These are phyloP conservation scores for Aspergillus fischeri DNA, from an alignment of 2,329 filamentous ascomycete genomes.

Conservation along the genomic window DNA sequence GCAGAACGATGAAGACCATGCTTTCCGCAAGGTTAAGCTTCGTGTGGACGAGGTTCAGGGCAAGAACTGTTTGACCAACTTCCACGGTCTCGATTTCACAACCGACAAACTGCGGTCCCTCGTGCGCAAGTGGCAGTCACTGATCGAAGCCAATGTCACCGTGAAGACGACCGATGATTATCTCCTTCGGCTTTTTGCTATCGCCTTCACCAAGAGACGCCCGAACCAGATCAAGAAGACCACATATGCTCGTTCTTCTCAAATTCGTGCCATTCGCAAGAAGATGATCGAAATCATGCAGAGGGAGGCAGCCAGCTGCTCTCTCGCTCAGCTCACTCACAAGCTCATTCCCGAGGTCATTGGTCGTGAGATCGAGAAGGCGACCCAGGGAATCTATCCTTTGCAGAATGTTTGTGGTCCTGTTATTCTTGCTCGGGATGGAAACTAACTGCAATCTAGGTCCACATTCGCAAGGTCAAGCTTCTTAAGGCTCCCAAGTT, in stretches of 20 bases:
- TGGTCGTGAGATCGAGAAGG: conserved; percentile 99
- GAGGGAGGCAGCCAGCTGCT: conserved; percentile 91
- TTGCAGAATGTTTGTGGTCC: conserved; percentile 79
- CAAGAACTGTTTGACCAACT: conserved; percentile 99
- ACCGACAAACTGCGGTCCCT: conserved; percentile 99
- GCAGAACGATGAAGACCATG: conserved; percentile 99
- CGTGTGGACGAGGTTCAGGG: conserved; percentile 98
- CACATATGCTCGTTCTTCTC: conserved; percentile 93
- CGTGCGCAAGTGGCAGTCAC: conserved; percentile 98
- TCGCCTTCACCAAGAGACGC: conserved; percentile 98
- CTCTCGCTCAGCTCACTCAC: conserved; percentile 89
- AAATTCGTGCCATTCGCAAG: conserved; percentile 96
- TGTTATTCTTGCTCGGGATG: background rate
- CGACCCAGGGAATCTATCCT: conserved; percentile 98
- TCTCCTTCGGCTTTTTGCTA: conserved; percentile 97
- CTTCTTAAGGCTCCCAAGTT: conserved; percentile 98
- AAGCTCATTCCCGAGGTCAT: conserved; percentile 99
- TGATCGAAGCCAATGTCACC: conserved; percentile 99
- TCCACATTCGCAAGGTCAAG: conserved; percentile 99
- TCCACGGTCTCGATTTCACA: conserved; percentile 99
- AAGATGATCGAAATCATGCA: conserved; percentile 99
- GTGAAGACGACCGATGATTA: conserved; percentile 99
- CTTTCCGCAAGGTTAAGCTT: conserved; percentile 99
- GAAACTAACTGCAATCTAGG: conserved; percentile 55
- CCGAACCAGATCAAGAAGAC: conserved; percentile 99